Evolutionary conservation across 371 early-diverging fungal species (phyloP), one percentile per base, ranked within the genome.

Genomic region (Mucor velutinosus): DNA sequence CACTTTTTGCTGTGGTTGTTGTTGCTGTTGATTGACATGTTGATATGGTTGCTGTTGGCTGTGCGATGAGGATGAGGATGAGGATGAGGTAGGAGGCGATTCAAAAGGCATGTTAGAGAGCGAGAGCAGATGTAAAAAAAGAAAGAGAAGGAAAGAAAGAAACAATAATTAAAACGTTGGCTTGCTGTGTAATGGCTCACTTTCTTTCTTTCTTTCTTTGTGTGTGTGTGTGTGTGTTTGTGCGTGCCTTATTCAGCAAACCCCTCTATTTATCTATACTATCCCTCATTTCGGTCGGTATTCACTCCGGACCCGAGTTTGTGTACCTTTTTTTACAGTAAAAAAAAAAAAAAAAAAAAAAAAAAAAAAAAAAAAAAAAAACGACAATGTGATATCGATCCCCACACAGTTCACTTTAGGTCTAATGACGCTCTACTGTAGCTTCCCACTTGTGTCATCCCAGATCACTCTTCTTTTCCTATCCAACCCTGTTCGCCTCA

Each of bases 281-380:
- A 41, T 60, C 37, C 60, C 35, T 61, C 41, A 43, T 53, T 45
- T 65, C 71, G 66, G 71, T 70, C 72, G 72, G 73, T 65, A 43
- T 41, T 62, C 55, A 55, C 64, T 72, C 73, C 73, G 73, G 65
- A 67, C 72, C 72, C 67, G 72, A 64, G 72, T 49, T 51, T 63
- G 60, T 58, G 71, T 51, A 51, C 51, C 51, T 51, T 51, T 35
- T 37, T 37, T 37, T 37, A 37, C 37, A 37, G 12, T 37, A 37
- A 37, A 37, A 37, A 14, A 30, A 30, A 30, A 39, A n/a, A 64
- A 47, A 67, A 62, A 61, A 67, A n/a, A 62, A 23, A 33, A 60
- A 58, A 58, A 58, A 58, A 58, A 58, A 59, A 43, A 60, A 60
- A 51, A 51, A 51, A 32, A 25, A 39, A 23, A 29, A 41, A 43